Evolutionary conservation across 2,329 filamentous ascomycete genomes (phyloP), one percentile per base, ranked within the genome.

Genomic region (Talaromyces sp.): DNA sequence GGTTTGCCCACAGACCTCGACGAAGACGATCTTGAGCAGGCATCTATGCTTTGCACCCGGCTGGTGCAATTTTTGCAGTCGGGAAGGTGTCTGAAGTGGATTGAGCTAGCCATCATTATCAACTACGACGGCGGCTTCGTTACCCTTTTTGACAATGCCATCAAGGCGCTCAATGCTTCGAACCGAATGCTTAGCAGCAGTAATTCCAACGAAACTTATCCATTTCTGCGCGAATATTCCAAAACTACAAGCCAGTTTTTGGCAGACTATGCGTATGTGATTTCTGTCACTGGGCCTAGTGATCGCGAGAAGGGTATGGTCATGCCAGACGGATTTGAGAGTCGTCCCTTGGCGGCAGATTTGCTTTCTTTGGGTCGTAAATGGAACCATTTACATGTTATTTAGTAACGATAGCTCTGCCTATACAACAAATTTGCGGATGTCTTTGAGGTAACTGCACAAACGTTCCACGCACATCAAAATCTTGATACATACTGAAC

Each of bases 61-160:
- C 42, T 58, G 14, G 23, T 28, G 14, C 14, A 23, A 6, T 58
- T 58, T 36, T 16, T 58, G 8, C 56, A 42, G 5, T 58, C 56
- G 28, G 30, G 10, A 27, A 16, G 10, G 14, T 58, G 56, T 58
- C 56, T 58, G 16, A 51, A 51, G 31, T 58, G 56, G 56, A n/a
- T 58, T 36, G 56, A 58, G 23, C 51, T 51, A 28, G 56, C 56
- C 42, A 51, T 58, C 6, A 58, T 58, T 14, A 58, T 58, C 28
- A 58, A 58, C 50, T 58, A 58, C 44, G 42, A 34, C 2, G 42
- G 56, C 14, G 4, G 56, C 6, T 58, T 51, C 23, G 30, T 12
- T 3, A 50, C 36, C 4, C 44, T 58, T 23, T 50, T 36, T 31
- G 30, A 51, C 7, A 58, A 58, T 36, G 42, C 23, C 23, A 33